Conservation (phyloP, 2,329 filamentous ascomycete species). For the Onygenales sp. region DNA sequence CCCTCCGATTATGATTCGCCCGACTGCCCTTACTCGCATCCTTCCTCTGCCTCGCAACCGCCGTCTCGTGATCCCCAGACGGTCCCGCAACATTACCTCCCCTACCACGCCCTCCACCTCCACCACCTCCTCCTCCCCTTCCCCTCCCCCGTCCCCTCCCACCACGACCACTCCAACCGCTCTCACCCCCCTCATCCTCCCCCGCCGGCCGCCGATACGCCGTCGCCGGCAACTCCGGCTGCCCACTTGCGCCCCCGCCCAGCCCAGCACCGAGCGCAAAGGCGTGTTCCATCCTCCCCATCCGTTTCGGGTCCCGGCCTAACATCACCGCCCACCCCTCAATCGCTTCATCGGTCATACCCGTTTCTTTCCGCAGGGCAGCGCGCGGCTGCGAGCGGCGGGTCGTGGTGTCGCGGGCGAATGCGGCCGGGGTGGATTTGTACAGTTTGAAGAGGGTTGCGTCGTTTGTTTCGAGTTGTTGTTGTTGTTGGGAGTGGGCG, state of each 20-base stretch:
- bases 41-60: slow-evolving; percentile 62
- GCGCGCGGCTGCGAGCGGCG: slow-evolving; percentile 54
- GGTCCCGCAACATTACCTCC: slow-evolving; percentile 40
- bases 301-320: slow-evolving; percentile 57
- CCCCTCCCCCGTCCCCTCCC: slow-evolving; percentile 40
- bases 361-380: slow-evolving; percentile 63
- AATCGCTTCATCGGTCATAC: slow-evolving; percentile 86
- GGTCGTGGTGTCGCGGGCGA: slow-evolving; percentile 62
- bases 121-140: slow-evolving; percentile 36
- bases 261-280: slow-evolving; percentile 55
- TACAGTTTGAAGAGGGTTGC: slow-evolving; percentile 65
- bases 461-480: slow-evolving; percentile 37
- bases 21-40: slow-evolving; percentile 72
- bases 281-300: slow-evolving; percentile 61
- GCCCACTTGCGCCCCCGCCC: slow-evolving; percentile 25
- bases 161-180: slow-evolving; percentile 48
- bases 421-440: slow-evolving; percentile 53
- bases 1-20: slow-evolving; percentile 79
- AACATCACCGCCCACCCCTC: slow-evolving; percentile 94
- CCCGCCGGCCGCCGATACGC: slow-evolving; percentile 45
- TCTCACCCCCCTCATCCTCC: slow-evolving; percentile 27
- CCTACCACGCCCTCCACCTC: slow-evolving; percentile 43
- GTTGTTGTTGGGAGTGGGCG: slow-evolving; percentile 23
- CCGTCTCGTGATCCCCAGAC: slow-evolving; percentile 58
- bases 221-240: slow-evolving; percentile 55